Percentiles rank a stretch among this genome's conserved stretches.
Evolutionary conservation across 1,284 basidiomycete species (phyloP).

Genomic region (Boletus smithii): DNA sequence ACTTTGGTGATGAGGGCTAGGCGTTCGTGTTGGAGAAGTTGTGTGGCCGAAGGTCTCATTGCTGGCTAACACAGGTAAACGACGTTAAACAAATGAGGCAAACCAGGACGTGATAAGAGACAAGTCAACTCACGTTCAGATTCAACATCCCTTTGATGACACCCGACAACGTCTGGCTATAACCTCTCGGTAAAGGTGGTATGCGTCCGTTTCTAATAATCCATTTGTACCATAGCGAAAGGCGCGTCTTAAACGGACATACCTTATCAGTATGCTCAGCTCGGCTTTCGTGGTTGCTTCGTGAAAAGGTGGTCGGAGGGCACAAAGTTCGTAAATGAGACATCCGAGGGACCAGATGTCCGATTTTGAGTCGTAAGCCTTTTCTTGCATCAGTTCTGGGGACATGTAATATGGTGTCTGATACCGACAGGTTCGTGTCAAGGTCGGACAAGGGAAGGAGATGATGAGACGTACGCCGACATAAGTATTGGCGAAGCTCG

Average conservation of each 20-base stretch:
- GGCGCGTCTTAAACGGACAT: slow-evolving; percentile 13
- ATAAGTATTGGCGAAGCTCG: slow-evolving; percentile 91
- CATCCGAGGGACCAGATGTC: slow-evolving; percentile 99
- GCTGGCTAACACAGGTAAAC: slow-evolving; percentile 56
- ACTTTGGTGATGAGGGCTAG: slow-evolving; percentile 71
- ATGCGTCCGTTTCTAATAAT: slow-evolving; percentile 71
- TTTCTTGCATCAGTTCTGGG: slow-evolving; percentile 94
- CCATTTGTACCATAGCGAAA: slow-evolving; percentile 2
- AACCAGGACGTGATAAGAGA: not conserved
- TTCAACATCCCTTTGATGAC: slow-evolving; percentile 86
- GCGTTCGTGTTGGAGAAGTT: slow-evolving; percentile 75
- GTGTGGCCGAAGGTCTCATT: slow-evolving; percentile 76
- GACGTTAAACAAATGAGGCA: not conserved
- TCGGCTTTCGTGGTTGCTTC: slow-evolving; percentile 87
- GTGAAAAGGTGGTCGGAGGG: slow-evolving; percentile 86
- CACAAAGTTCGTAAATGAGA: slow-evolving; percentile 93
- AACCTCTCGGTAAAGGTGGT: slow-evolving; percentile 79
- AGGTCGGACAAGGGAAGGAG: not conserved
- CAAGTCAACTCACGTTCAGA: slow-evolving; percentile 59
- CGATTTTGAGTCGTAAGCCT: slow-evolving; percentile 94
- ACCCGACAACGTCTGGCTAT: slow-evolving; percentile 68
- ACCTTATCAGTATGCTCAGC: slow-evolving; percentile 79
- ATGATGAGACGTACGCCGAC: slow-evolving; percentile 70
- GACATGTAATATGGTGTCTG: slow-evolving; percentile 99
- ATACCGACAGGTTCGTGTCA: not conserved